phyloP scores from a whole-genome alignment of 768 basidiomycete species.

The Suillus sp. region DNA sequence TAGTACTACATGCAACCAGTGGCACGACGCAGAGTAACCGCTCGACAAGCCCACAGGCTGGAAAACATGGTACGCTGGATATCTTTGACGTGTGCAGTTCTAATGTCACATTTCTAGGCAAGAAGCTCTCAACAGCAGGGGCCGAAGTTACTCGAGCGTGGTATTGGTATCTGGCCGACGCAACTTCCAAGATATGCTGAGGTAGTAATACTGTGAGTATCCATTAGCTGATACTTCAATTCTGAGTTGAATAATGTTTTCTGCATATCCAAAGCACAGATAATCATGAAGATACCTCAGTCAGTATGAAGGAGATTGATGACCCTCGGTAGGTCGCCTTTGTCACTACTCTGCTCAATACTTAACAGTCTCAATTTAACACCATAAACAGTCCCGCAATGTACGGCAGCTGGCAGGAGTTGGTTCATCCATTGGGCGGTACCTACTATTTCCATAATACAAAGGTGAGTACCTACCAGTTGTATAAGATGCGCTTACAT shows the following conservation, averaged over 20 bases:
- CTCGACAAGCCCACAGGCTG: not conserved
- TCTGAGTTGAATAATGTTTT: no score
- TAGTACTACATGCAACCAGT: no score
- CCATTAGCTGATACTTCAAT: no score
- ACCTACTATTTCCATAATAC: not conserved
- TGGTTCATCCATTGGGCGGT: not conserved
- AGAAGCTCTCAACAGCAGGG: not conserved
- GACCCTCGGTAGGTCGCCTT: not conserved
- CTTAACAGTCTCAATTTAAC: not conserved
- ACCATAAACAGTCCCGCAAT: not conserved
- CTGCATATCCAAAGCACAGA: not conserved
- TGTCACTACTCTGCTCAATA: no score
- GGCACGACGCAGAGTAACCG: not conserved
- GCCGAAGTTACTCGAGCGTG: not conserved
- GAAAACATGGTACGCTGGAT: not conserved
- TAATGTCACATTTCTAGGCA: not conserved
- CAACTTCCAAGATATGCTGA: not conserved
- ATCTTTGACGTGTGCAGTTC: not conserved
- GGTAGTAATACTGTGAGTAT: not conserved
- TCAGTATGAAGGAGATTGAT: not conserved
- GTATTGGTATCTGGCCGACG: not conserved
- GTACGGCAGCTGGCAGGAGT: no score
- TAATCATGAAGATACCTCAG: not conserved
- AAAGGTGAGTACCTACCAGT: not conserved
- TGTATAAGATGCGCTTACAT: not conserved